Evolutionary conservation across 2,329 filamentous ascomycete species (phyloP).

Genomic region (Fusarium neocosmosporiellum): DNA sequence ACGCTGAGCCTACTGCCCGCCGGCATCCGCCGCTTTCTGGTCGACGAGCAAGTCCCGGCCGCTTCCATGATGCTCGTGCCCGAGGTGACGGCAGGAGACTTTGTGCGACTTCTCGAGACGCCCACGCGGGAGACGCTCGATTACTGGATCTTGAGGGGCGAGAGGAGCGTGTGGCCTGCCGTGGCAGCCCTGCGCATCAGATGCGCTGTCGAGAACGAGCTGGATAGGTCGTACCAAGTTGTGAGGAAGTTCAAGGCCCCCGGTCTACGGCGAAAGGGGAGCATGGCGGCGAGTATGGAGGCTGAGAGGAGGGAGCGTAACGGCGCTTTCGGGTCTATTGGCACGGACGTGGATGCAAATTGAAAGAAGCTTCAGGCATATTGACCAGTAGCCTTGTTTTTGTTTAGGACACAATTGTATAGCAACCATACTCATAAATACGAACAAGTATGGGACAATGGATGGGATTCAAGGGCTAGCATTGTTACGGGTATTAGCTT

Average conservation of each 20-base stretch:
- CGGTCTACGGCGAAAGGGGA: conserved; percentile 59
- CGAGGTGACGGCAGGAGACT: conserved; percentile 78
- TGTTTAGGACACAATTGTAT: background rate
- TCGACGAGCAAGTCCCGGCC: conserved; percentile 85
- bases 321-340: conserved; percentile 15
- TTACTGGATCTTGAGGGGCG: conserved; percentile 87
- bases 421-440: background rate
- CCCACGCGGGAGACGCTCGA: conserved; percentile 80
- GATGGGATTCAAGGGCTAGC: background rate
- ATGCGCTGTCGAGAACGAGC: conserved; percentile 86
- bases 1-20: conserved; percentile 78
- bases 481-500: background rate
- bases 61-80: conserved; percentile 85
- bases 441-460: background rate
- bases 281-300: conserved; percentile 48
- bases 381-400: conserved; percentile 4
- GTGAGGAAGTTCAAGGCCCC: conserved; percentile 73
- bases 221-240: conserved; percentile 86
- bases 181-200: conserved; percentile 84
- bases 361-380: conserved; percentile 16
- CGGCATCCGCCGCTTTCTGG: conserved; percentile 77
- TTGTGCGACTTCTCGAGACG: conserved; percentile 82
- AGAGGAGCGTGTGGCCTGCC: conserved; percentile 91
- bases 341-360: conserved; percentile 16
- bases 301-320: conserved; percentile 32